These are phyloP conservation scores for Aspergillus alliaceus DNA, from an alignment of 2,329 filamentous ascomycete genomes.

Conservation along the genomic window DNA sequence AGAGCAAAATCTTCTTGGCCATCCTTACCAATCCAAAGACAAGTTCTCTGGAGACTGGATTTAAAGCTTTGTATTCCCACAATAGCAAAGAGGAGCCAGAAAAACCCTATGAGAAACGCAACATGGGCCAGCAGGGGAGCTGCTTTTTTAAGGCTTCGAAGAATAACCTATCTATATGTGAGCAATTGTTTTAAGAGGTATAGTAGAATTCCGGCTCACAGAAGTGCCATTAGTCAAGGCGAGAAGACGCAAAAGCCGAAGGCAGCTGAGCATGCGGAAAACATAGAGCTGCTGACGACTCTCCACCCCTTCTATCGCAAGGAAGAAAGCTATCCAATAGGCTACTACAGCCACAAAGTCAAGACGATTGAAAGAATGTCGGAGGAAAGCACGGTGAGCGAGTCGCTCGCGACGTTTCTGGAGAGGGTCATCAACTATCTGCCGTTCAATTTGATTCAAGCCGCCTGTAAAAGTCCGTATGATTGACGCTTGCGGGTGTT, in stretches of 20 bases:
- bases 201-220: slow-evolving; percentile 51
- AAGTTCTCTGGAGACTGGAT: slow-evolving; percentile 73
- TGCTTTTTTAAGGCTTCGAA: slow-evolving; percentile 92
- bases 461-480: slow-evolving; percentile 75
- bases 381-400: slow-evolving; percentile 85
- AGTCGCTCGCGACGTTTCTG: slow-evolving; percentile 81
- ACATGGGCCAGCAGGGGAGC: slow-evolving; percentile 89
- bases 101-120: slow-evolving; percentile 91
- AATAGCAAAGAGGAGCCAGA: slow-evolving; percentile 96
- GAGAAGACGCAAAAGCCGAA: slow-evolving; percentile 88
- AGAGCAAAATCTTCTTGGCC: slow-evolving; percentile 39
- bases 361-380: slow-evolving; percentile 92
- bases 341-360: slow-evolving; percentile 94
- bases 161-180: slow-evolving; percentile 66
- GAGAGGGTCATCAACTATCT: slow-evolving; percentile 62
- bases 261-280: slow-evolving; percentile 94
- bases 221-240: slow-evolving; percentile 91
- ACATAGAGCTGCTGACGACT: slow-evolving; percentile 72
- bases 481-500: slow-evolving; percentile 54
- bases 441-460: slow-evolving; percentile 62
- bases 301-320: slow-evolving; percentile 71
- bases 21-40: slow-evolving; percentile 71
- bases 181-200: neutral
- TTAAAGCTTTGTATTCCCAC: slow-evolving; percentile 97
- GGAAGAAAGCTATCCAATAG: slow-evolving; percentile 85